Conservation (phyloP, 306 rosid genomes). For the Luffa acutangula region DNA sequence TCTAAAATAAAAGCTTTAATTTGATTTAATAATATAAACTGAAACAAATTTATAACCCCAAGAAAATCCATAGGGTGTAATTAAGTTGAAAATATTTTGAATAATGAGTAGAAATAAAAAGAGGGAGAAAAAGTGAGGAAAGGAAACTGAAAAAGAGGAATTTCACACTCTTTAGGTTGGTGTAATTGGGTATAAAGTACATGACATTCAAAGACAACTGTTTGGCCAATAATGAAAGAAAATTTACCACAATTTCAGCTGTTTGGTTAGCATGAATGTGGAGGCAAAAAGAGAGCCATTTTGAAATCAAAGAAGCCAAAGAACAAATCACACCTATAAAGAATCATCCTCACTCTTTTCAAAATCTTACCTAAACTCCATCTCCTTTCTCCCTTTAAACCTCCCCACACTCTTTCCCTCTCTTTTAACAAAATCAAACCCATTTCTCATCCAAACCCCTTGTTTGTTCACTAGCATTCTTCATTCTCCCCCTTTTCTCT, state of each 20-base stretch:
- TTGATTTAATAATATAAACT: too few relatives aligned
- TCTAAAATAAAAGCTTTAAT: too few relatives aligned
- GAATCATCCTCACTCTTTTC: slow-evolving; percentile 1
- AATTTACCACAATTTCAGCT: slow-evolving; percentile 45
- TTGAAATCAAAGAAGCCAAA: slow-evolving; percentile 10
- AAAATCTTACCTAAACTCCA: slow-evolving; percentile 44
- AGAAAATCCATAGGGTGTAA: too few relatives aligned
- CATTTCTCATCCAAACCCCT: slow-evolving; percentile 20
- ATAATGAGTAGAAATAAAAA: too few relatives aligned
- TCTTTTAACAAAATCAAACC: slow-evolving; percentile 35
- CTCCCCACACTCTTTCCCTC: slow-evolving; percentile 29
- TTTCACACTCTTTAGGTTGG: neutral
- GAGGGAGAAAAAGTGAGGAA: neutral
- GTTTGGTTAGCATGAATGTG: slow-evolving; percentile 30
- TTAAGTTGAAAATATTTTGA: too few relatives aligned
- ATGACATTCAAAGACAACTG: neutral
- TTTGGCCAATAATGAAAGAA: slow-evolving; percentile 19
- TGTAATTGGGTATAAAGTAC: neutral
- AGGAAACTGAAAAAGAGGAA: neutral
- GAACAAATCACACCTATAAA: neutral
- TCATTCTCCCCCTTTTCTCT: slow-evolving; percentile 7
- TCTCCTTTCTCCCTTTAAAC: slow-evolving; percentile 37
- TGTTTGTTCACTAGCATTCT: slow-evolving; percentile 55
- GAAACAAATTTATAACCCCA: too few relatives aligned
- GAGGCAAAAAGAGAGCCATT: slow-evolving; percentile 58